These are phyloP conservation scores for Cyathus striatus DNA, from an alignment of 768 basidiomycete species.

Conservation along the genomic window DNA sequence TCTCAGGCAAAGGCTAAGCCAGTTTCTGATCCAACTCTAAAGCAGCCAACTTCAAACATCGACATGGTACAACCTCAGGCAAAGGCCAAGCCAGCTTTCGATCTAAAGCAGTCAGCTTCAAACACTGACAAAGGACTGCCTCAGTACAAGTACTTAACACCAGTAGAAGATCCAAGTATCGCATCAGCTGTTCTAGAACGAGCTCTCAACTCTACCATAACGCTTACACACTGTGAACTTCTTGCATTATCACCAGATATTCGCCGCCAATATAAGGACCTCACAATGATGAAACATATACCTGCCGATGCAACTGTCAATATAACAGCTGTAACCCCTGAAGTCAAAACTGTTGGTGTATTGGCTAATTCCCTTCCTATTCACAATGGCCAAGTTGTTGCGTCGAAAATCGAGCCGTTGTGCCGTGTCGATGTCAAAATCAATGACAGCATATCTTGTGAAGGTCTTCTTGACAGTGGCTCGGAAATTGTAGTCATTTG, in stretches of 20 bases:
- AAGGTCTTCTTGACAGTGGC: conserved; percentile 18
- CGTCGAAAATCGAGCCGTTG: conserved; percentile 16
- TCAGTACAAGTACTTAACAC: conserved; percentile 1
- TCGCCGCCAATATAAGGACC: conserved; percentile 10
- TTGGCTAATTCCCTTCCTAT: background rate
- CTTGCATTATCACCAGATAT: conserved; percentile 14
- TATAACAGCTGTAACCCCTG: background rate
- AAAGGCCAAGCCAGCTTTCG: too few species aligned
- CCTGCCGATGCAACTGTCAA: background rate
- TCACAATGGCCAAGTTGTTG: conserved; percentile 5
- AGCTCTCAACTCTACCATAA: conserved; percentile 10
- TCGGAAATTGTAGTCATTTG: conserved; percentile 19
- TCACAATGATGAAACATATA: conserved; percentile 7
- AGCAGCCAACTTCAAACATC: too few species aligned
- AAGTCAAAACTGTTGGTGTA: background rate
- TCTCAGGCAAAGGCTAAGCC: too few species aligned
- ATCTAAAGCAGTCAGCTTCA: too few species aligned
- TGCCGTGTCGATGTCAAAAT: conserved; percentile 9
- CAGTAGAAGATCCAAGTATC: conserved; percentile 11
- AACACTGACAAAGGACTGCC: too few species aligned
- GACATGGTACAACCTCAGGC: too few species aligned
- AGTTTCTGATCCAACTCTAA: too few species aligned
- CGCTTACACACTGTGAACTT: conserved; percentile 13
- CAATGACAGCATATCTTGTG: too few species aligned
- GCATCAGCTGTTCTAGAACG: conserved; percentile 7